Evolutionary conservation across 2,329 filamentous ascomycete genomes (phyloP).

Genomic region (Colletotrichum sp.): DNA sequence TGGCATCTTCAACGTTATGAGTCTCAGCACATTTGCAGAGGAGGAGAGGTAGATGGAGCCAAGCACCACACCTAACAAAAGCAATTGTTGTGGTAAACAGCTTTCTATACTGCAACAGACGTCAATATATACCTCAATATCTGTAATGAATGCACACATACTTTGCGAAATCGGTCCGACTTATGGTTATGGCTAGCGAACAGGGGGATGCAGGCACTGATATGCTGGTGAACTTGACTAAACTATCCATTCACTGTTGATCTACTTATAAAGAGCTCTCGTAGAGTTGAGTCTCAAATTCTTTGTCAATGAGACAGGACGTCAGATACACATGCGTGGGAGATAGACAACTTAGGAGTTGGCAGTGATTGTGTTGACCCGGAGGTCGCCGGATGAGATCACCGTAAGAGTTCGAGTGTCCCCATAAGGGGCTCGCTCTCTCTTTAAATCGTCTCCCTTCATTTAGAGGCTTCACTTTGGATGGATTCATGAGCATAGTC

Average conservation of each 20-base stretch:
- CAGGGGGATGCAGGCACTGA: not conserved
- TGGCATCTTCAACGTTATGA: not conserved
- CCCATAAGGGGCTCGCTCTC: not conserved
- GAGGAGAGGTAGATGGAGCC: too few species aligned
- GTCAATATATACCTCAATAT: too few species aligned
- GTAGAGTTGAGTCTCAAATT: not conserved
- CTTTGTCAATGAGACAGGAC: not conserved
- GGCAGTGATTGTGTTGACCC: not conserved
- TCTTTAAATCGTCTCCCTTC: not conserved
- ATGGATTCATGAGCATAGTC: not conserved
- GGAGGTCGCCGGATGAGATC: not conserved
- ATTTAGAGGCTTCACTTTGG: not conserved
- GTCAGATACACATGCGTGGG: not conserved
- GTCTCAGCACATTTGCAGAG: not conserved
- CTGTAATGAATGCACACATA: not conserved
- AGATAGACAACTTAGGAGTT: not conserved
- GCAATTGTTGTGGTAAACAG: too few species aligned
- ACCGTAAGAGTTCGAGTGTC: not conserved
- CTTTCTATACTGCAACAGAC: too few species aligned
- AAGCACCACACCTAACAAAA: too few species aligned
- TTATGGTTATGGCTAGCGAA: not conserved
- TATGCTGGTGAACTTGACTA: not conserved
- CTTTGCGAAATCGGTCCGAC: not conserved
- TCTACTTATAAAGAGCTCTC: not conserved
- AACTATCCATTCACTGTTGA: not conserved